Percentiles rank a stretch among this genome's conserved stretches.
phyloP scores from a whole-genome alignment of 768 basidiomycete species.

The Russula emetica region DNA sequence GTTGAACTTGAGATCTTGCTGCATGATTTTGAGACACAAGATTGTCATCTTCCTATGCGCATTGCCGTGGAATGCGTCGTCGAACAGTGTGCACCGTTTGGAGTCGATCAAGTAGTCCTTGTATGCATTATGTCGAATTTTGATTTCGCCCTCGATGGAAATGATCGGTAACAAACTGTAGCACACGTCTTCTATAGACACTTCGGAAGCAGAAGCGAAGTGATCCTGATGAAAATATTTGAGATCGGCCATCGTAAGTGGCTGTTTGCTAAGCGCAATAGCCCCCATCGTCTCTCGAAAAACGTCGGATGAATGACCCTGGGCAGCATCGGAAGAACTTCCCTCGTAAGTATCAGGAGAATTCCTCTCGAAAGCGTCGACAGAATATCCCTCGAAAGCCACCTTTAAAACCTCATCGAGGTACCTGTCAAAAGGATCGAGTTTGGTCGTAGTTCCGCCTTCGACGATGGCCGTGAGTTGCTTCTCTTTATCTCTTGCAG shows the following conservation, averaged over 20 bases:
- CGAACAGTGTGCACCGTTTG: slow-evolving; percentile 9
- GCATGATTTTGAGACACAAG: slow-evolving; percentile 35
- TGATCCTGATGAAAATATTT: slow-evolving; percentile 6
- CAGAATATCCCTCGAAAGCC: not conserved
- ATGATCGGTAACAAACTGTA: slow-evolving; percentile 15
- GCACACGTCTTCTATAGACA: slow-evolving; percentile 14
- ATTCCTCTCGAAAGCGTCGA: not conserved
- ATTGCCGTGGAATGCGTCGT: not conserved
- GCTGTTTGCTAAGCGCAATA: slow-evolving; percentile 15
- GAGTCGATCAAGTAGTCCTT: slow-evolving; percentile 21
- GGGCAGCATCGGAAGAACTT: not conserved
- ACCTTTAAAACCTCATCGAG: not conserved
- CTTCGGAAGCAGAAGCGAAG: not conserved
- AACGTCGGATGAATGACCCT: not conserved
- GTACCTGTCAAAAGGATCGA: slow-evolving; percentile 13
- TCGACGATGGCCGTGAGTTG: slow-evolving; percentile 5
- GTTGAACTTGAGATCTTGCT: slow-evolving; percentile 37
- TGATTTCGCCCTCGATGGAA: slow-evolving; percentile 15
- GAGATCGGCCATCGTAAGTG: slow-evolving; percentile 22
- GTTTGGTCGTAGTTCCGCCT: slow-evolving; percentile 7
- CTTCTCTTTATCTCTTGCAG: not conserved
- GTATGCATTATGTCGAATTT: slow-evolving; percentile 21
- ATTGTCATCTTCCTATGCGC: slow-evolving; percentile 28
- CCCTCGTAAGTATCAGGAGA: not conserved
- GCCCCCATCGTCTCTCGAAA: slow-evolving; percentile 16